phyloP scores from a whole-genome alignment of 805 yeast species.

The Metschnikowia henanensis region DNA sequence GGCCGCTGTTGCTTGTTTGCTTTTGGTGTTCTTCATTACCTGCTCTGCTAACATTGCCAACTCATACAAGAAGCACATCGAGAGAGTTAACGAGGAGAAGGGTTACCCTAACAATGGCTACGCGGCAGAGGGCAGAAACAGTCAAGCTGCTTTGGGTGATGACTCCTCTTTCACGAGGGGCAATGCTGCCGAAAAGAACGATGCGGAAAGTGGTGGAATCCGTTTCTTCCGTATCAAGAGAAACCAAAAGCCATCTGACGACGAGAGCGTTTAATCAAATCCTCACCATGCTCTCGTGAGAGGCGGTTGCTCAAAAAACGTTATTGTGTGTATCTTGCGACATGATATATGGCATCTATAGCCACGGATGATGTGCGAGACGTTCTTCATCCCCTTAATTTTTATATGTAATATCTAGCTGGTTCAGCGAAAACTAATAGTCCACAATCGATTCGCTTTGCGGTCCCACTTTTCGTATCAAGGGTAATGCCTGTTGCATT shows the following conservation, averaged over 20 bases:
- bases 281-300: no score
- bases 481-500: not conserved
- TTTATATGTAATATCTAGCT: constrained; percentile 9
- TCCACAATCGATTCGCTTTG: not conserved
- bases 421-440: constrained; percentile 7
- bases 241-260: constrained; percentile 44
- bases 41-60: constrained; percentile 50
- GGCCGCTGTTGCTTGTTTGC: constrained; percentile 61
- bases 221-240: constrained; percentile 76
- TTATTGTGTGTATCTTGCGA: no score
- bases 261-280: constrained; percentile 38
- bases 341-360: not conserved
- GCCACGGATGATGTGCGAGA: not conserved
- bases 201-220: constrained; percentile 54
- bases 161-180: constrained; percentile 45
- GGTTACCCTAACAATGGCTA: constrained; percentile 23
- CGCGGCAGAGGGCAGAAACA: constrained; percentile 15
- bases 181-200: constrained; percentile 34
- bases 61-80: constrained; percentile 53
- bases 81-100: constrained; percentile 30
- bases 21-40: constrained; percentile 50
- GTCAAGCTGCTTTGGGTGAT: constrained; percentile 31
- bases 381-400: not conserved
- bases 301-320: not conserved
- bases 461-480: not conserved